These are phyloP conservation scores for Hypomontagnella monticulosa DNA, from an alignment of 495 filamentous ascomycete genomes.

Conservation along the genomic window DNA sequence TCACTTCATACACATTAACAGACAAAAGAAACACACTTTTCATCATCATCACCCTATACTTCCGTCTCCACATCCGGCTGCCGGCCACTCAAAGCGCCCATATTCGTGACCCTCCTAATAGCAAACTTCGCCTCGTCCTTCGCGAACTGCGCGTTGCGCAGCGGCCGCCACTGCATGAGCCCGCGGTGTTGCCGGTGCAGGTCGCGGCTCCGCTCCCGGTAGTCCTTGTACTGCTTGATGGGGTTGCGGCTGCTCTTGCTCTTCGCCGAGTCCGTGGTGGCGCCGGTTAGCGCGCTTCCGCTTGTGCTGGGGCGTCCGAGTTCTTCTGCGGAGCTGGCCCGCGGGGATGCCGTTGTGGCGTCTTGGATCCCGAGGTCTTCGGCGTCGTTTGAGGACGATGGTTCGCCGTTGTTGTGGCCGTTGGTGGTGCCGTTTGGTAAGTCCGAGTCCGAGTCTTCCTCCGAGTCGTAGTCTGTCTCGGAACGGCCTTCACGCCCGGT, in stretches of 20 bases:
- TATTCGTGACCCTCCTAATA: constrained; percentile 64
- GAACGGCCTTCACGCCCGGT: constrained; percentile 55
- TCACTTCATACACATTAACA: neutral
- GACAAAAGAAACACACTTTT: constrained; percentile 3
- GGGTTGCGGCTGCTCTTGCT: constrained; percentile 52
- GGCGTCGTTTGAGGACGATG: constrained; percentile 16
- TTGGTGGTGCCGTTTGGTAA: constrained; percentile 52
- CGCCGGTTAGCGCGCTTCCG: constrained; percentile 2
- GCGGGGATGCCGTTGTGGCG: constrained; percentile 38
- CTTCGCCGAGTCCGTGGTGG: constrained; percentile 33
- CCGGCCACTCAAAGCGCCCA: constrained; percentile 66
- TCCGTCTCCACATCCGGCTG: constrained; percentile 78
- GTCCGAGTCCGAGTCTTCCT: constrained; percentile 59
- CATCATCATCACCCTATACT: no score
- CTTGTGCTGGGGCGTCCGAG: constrained; percentile 30
- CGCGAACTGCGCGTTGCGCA: constrained; percentile 73
- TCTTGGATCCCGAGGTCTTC: constrained; percentile 60
- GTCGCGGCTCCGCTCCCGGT: constrained; percentile 62
- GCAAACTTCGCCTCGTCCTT: constrained; percentile 75
- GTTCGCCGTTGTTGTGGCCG: constrained; percentile 36
- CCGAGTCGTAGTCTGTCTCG: constrained; percentile 54
- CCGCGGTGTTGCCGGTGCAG: constrained; percentile 75
- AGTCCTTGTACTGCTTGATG: constrained; percentile 59
- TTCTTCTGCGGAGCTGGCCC: constrained; percentile 24
- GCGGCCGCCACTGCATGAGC: constrained; percentile 80